phyloP scores from a whole-genome alignment of 176 grass and related monocot species.

The Juncus effusus region DNA sequence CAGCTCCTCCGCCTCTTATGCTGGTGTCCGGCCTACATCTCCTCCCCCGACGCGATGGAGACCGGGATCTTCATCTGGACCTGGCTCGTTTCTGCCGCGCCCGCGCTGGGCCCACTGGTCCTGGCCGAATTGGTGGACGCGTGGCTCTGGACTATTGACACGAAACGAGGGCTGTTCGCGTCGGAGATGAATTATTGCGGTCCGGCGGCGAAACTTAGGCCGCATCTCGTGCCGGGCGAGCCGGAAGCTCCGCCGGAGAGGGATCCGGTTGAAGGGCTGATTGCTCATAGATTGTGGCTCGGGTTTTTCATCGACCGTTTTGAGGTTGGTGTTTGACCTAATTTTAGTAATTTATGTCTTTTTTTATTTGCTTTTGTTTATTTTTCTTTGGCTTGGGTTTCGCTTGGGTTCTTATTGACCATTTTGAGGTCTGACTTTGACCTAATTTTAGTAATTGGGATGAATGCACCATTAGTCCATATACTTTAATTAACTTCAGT shows the following conservation, averaged over 20 bases:
- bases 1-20: constrained; percentile 93
- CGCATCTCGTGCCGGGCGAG: constrained; percentile 92
- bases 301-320: constrained; percentile 98
- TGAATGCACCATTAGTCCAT: not conserved
- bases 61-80: constrained; percentile 99
- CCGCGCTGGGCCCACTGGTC: constrained; percentile 82
- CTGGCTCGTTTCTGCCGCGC: constrained; percentile 95
- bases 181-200: constrained; percentile 94
- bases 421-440: too few relatives aligned
- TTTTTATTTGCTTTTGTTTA: not conserved
- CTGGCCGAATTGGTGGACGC: constrained; percentile 97
- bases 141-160: constrained; percentile 99
- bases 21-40: constrained; percentile 99
- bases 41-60: constrained; percentile 93
- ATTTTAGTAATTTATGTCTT: constrained; percentile 36
- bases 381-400: too few relatives aligned
- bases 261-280: constrained; percentile 88
- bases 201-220: constrained; percentile 93
- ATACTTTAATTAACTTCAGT: not conserved
- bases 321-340: constrained; percentile 61
- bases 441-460: not conserved
- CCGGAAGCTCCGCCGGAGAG: constrained; percentile 79
- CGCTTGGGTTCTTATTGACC: too few relatives aligned
- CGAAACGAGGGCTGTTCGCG: constrained; percentile 91
- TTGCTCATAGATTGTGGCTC: constrained; percentile 96